phyloP scores from a whole-genome alignment of 768 basidiomycete species.

The Hypholoma fasciculare region DNA sequence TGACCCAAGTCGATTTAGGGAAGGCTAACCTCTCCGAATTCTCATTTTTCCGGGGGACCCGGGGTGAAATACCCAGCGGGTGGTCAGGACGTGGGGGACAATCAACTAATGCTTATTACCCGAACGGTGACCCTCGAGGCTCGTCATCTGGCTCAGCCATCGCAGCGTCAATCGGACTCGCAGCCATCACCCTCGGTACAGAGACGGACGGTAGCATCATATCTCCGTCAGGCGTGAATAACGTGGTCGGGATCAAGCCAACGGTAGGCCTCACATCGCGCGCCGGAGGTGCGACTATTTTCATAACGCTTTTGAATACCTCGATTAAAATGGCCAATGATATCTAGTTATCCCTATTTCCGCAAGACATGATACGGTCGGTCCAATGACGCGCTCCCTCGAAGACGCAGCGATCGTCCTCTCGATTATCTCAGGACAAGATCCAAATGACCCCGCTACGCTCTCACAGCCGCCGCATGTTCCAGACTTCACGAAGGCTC shows the following conservation, averaged over 20 bases:
- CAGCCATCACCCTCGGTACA: constrained; percentile 45
- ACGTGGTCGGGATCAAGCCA: constrained; percentile 60
- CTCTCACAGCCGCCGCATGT: constrained; percentile 48
- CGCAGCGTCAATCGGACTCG: constrained; percentile 50
- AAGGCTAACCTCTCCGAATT: constrained; percentile 60
- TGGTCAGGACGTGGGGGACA: constrained; percentile 62
- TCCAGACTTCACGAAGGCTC: constrained; percentile 55
- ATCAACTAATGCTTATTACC: constrained; percentile 48
- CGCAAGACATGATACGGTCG: constrained; percentile 56
- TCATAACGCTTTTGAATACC: not conserved
- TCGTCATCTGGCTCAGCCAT: constrained; percentile 61
- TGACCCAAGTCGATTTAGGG: constrained; percentile 25
- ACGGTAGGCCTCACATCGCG: constrained; percentile 61
- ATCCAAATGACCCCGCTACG: constrained; percentile 55
- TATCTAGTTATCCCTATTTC: constrained; percentile 55
- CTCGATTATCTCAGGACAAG: constrained; percentile 53
- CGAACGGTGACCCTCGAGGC: constrained; percentile 53
- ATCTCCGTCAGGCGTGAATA: constrained; percentile 53
- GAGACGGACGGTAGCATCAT: constrained; percentile 59
- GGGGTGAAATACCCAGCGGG: constrained; percentile 45
- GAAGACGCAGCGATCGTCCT: constrained; percentile 56
- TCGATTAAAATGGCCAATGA: not conserved
- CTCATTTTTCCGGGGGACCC: constrained; percentile 44
- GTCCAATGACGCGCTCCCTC: constrained; percentile 54
- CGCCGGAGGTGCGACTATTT: constrained; percentile 46